Conservation (phyloP, 2,329 filamentous ascomycete genomes). For the Cercospora canescens region DNA sequence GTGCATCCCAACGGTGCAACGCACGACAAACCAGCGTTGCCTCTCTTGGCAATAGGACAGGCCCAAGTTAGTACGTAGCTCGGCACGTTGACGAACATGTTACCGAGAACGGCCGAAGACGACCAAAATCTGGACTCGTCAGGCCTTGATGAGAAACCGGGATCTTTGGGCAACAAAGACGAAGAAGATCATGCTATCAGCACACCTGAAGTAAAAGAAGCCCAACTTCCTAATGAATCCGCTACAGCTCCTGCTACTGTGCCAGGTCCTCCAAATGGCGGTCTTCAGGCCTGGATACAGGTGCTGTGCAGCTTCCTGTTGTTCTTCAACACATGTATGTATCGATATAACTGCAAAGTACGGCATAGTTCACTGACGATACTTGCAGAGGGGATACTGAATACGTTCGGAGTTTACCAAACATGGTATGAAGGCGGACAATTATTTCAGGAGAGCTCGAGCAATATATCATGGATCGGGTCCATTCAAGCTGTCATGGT, state of each 20-base stretch:
- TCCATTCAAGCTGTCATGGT: slow-evolving; percentile 49
- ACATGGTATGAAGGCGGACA: slow-evolving; percentile 49
- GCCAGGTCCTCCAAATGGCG: slow-evolving; percentile 39
- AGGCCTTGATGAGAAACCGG: neutral
- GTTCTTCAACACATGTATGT: slow-evolving; percentile 49
- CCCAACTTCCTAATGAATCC: neutral
- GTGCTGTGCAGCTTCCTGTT: slow-evolving; percentile 48
- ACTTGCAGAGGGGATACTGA: slow-evolving; percentile 37
- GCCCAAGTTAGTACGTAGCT: no score
- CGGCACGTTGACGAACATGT: neutral
- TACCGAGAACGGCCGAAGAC: no score
- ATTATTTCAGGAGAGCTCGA: slow-evolving; percentile 34
- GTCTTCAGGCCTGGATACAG: slow-evolving; percentile 48
- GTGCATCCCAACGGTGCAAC: neutral
- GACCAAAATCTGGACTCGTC: neutral
- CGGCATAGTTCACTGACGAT: neutral
- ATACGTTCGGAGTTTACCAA: slow-evolving; percentile 51
- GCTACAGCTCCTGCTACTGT: neutral
- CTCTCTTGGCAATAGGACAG: neutral
- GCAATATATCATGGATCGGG: slow-evolving; percentile 46
- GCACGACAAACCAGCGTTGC: neutral
- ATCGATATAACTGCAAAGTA: neutral
- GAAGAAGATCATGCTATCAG: neutral
- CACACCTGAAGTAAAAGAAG: neutral
- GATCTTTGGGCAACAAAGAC: neutral